Base-by-base conservation (phyloP, 805 yeast genomes). In the Maudiozyma bulderi region DNA sequence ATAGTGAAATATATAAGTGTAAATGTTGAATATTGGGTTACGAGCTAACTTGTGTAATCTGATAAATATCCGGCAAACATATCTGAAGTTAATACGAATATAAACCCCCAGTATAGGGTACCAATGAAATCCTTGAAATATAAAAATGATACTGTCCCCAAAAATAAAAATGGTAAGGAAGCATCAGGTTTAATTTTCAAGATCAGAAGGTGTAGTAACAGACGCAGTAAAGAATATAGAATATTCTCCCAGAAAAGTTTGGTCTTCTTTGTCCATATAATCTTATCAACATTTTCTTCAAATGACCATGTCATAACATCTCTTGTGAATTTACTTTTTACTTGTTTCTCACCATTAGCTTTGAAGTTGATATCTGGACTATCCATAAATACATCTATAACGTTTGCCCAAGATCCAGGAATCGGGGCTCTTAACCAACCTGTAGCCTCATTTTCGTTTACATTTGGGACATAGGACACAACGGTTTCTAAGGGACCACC, bases 401-500 rank as follows among this genome's bases (percentile, higher is more conserved):
- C 75, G 14, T 70, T 58, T 4, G 79, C 68, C 95, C 95, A 85
- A 42, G 66, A 62, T 5, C 64, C 63, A 2, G 73, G 70, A 41
- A 74, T 72, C 1, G 78, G 69, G 13, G 70, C 72, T 40, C 75
- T 74, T 11, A 77, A 72, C 72, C 80, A 84, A 0, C 95, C 95
- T 0, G 89, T 84, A 8, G 83, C 81, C 11, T 59, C 55, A 14
- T 44, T 30, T 29, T 62, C 60, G 47, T 66, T 61, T 6, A 51
- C 45, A 33, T 65, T 68, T 5, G 53, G 48, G 30, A 50, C 51
- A 9, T 70, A 50, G 2, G 74, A 62, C 2, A 60, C 54, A 4
- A 73, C 59, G 0, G 96, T 83, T 62, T 93, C 99, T 35, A 82
- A 67, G 0, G 99, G 99, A 0, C 99, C 99, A 30, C 99, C 99